phyloP scores from a whole-genome alignment of 2,329 filamentous ascomycete genomes.

The Fusarium nematophilum region DNA sequence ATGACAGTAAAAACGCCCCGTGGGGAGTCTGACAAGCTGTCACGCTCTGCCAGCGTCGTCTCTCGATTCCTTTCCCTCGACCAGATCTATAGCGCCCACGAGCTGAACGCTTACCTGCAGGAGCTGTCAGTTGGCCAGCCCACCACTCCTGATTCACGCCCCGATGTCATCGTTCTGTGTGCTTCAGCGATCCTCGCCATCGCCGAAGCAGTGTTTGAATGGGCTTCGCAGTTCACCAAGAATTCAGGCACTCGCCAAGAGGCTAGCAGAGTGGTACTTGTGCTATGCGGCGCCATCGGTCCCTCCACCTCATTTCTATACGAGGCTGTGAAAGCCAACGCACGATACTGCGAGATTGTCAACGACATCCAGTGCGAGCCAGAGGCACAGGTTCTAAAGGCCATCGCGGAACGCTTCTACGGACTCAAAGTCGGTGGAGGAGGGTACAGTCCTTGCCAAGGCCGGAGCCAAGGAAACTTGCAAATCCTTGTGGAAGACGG shows the following conservation, averaged over 20 bases:
- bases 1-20: conserved; percentile 4
- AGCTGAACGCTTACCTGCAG: conserved; percentile 4
- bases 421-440: background rate
- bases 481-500: background rate
- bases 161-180: conserved; percentile 6
- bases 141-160: rapidly evolving
- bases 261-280: background rate
- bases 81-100: conserved; percentile 20
- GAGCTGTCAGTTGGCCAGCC: rapidly evolving
- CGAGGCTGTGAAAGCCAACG: conserved; percentile 7
- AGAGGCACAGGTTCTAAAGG: conserved; percentile 14
- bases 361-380: background rate
- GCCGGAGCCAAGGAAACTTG: rapidly evolving
- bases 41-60: background rate
- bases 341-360: background rate
- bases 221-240: background rate
- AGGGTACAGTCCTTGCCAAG: background rate
- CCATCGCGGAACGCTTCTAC: conserved; percentile 12
- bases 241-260: rapidly evolving
- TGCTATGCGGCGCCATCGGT: conserved; percentile 10
- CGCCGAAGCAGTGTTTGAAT: conserved; percentile 18
- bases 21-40: rapidly evolving
- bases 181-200: conserved; percentile 24
- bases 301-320: conserved; percentile 19
- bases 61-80: conserved; percentile 7